Evolutionary conservation across 2,329 filamentous ascomycete genomes (phyloP).

Genomic region (Penicillium sp.): DNA sequence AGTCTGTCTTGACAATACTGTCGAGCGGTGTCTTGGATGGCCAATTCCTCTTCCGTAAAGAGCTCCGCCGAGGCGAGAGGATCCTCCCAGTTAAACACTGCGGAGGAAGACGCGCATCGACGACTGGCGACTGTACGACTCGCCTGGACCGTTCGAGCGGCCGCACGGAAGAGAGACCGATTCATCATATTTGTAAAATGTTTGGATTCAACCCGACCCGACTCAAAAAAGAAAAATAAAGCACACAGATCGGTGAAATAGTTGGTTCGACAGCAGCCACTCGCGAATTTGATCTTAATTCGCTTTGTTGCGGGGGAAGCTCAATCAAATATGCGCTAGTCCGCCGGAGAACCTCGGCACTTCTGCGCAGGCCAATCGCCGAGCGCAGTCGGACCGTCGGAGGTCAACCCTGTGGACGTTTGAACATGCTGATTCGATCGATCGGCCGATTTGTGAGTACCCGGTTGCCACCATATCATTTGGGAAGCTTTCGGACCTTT

Average conservation of each 20-base stretch:
- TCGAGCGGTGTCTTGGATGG: slow-evolving; percentile 84
- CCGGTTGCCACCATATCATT: background rate
- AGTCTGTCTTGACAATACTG: slow-evolving; percentile 89
- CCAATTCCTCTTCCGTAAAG: slow-evolving; percentile 82
- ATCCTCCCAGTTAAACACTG: slow-evolving; percentile 82
- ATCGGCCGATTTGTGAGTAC: slow-evolving; percentile 4
- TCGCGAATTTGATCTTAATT: background rate
- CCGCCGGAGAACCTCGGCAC: slow-evolving; percentile 25
- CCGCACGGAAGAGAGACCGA: slow-evolving; percentile 27
- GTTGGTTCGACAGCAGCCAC: too few species aligned
- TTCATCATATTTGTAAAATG: slow-evolving; percentile 22
- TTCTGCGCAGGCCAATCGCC: slow-evolving; percentile 13
- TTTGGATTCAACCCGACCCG: background rate
- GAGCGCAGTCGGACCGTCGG: slow-evolving; percentile 3
- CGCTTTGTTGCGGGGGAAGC: slow-evolving; percentile 17
- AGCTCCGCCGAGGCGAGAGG: slow-evolving; percentile 69
- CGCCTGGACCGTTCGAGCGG: slow-evolving; percentile 25
- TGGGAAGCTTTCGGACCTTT: slow-evolving; percentile 12
- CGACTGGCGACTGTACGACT: slow-evolving; percentile 16
- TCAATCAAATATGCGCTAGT: slow-evolving; percentile 21
- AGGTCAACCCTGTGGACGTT: background rate
- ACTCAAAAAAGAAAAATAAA: background rate
- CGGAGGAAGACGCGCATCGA: slow-evolving; percentile 28
- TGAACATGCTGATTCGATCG: slow-evolving; percentile 9
- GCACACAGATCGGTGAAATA: background rate